phyloP scores from a whole-genome alignment of 140 eudicot genomes.

The Bidens hawaiensis region DNA sequence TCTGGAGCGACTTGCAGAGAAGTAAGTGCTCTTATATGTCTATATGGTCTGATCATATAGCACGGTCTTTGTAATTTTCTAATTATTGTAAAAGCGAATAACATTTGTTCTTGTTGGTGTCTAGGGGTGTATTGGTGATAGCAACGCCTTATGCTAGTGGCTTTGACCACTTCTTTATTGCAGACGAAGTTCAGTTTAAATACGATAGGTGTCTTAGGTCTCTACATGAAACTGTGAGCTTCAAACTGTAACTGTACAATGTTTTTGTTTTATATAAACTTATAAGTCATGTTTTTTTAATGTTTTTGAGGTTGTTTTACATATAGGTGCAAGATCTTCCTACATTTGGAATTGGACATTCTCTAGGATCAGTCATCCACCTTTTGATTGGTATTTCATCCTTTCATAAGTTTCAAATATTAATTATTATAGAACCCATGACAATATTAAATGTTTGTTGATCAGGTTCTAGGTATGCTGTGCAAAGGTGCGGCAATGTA shows the following conservation, averaged over 20 bases:
- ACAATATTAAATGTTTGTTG: background rate
- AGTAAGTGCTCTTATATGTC: slow-evolving; percentile 34
- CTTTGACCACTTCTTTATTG: slow-evolving; percentile 90
- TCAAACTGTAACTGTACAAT: slow-evolving; percentile 1
- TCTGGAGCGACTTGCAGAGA: slow-evolving; percentile 81
- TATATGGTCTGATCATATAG: background rate
- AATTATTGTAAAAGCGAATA: background rate
- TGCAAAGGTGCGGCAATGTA: background rate
- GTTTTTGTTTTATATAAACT: background rate
- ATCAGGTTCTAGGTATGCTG: background rate
- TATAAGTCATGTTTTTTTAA: background rate
- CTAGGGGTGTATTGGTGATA: slow-evolving; percentile 80
- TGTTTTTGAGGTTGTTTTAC: background rate
- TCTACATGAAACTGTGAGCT: slow-evolving; percentile 71
- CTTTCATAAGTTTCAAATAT: slow-evolving; percentile 1
- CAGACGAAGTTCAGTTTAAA: slow-evolving; percentile 96
- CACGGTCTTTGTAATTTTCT: background rate
- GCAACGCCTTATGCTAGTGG: slow-evolving; percentile 99
- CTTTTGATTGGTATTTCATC: slow-evolving; percentile 68
- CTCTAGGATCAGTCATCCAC: slow-evolving; percentile 91
- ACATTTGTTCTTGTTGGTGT: slow-evolving; percentile 11
- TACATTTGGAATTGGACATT: slow-evolving; percentile 93
- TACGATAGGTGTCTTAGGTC: slow-evolving; percentile 79
- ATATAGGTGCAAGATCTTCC: slow-evolving; percentile 78
- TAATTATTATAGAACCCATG: background rate